Conservation (phyloP, 73 alveolate genomes). For the Tetrahymena elliotti region DNA sequence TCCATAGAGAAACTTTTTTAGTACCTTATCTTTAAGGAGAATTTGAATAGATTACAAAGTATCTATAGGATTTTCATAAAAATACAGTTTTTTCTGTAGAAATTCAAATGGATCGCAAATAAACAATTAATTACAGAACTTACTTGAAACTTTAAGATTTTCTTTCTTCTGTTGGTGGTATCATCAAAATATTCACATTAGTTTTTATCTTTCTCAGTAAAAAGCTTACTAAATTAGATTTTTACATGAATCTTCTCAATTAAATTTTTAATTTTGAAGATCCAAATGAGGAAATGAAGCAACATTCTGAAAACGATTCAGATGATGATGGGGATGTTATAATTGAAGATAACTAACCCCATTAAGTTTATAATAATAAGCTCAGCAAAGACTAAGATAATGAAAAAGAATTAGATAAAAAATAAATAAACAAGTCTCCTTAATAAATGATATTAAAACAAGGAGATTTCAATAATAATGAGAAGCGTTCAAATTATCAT, state of each 20-base stretch:
- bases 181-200: background rate
- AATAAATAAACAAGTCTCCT: background rate
- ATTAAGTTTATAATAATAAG: background rate
- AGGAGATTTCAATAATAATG: background rate
- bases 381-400: background rate
- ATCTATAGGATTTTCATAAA: background rate
- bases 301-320: background rate
- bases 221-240: background rate
- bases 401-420: background rate
- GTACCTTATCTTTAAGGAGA: background rate
- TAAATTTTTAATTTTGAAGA: background rate
- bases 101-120: background rate
- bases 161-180: background rate
- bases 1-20: background rate
- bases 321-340: background rate
- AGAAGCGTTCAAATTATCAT: background rate
- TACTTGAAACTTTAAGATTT: background rate
- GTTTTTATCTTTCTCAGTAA: background rate
- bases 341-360: background rate
- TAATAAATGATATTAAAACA: too few species aligned
- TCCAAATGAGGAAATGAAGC: background rate
- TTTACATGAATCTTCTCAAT: background rate
- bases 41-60: background rate
- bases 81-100: background rate
- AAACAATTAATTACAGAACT: background rate